Conservation (phyloP, 2,329 filamentous ascomycete genomes). For the Amesomyces nigricolor region DNA sequence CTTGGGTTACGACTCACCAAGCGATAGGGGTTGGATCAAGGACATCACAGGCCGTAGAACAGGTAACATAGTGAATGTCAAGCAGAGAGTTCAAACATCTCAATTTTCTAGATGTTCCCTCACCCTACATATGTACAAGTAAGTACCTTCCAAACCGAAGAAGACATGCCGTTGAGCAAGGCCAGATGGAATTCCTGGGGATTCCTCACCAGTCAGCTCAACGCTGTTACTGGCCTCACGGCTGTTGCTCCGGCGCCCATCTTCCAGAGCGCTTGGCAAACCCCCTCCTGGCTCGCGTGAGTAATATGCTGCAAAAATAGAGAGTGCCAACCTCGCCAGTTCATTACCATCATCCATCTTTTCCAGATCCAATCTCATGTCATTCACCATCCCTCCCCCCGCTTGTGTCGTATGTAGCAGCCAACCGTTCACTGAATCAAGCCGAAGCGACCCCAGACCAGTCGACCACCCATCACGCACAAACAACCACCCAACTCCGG, state of each 20-base stretch:
- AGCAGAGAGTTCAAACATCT: not conserved
- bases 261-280: not conserved
- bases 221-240: not conserved
- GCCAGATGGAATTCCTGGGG: not conserved
- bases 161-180: not conserved
- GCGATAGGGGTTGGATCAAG: too few relatives aligned
- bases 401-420: not conserved
- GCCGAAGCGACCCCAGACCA: not conserved
- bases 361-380: slow-evolving; percentile 9
- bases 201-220: not conserved
- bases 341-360: not conserved
- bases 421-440: not conserved
- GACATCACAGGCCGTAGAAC: too few relatives aligned
- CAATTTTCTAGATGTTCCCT: not conserved
- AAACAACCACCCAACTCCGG: slow-evolving; percentile 12
- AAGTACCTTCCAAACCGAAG: not conserved
- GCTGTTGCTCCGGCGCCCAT: not conserved
- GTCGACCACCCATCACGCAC: not conserved
- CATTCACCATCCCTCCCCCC: not conserved
- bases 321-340: not conserved
- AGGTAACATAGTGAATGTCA: too few relatives aligned
- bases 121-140: slow-evolving; percentile 8
- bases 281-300: not conserved
- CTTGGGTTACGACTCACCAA: too few relatives aligned
- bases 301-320: not conserved